Evolutionary conservation across 495 filamentous ascomycete genomes (phyloP), one percentile per base, ranked within the genome.

Genomic region (Pseudevernia furfuracea): DNA sequence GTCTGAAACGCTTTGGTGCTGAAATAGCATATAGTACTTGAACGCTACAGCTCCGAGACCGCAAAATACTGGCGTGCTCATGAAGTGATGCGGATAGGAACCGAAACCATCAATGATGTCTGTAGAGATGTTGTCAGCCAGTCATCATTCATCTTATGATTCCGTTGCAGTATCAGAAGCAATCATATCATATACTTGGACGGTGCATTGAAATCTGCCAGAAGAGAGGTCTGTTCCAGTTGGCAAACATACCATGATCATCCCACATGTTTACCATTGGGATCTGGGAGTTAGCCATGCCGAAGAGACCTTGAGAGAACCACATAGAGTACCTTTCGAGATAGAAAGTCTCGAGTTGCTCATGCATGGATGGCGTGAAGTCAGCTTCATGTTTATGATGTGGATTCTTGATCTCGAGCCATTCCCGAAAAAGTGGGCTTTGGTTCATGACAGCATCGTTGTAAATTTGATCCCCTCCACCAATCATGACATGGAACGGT

Each of bases 241-340:
- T 5, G 14, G 21, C 17, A 34, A n/a, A 36, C 66, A 36, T 68
- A 70, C 68, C 94, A 76, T 97, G 94, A 70, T 97, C 94, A 74
- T 97, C 94, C 79, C 88, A 97, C 67, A 98, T 90, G 73, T 98
- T 98, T 69, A 98, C 81, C 93, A 96, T 97, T 52, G 94, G 94
- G 58, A 98, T 97, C 71, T 97, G 94, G 11, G 89, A 87, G 68
- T 88, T 93, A 1, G 92, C 94, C 73, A 97, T 84, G 32, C 89
- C 88, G 72, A 96, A 98, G 38, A 96, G 80, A 3, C 95, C 94
- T 71, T 96, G 92, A 4, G 91, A 96, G 74, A 96, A 98, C 92
- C 94, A 97, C 71, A 81, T 82, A 65, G 84, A 82, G 72, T 98
- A 98, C 56, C 89, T 82, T 60, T 95, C 81, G 4, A 97, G 79